Conservation (phyloP, 176 grass and related monocot genomes). For the Aegilops speltoides region DNA sequence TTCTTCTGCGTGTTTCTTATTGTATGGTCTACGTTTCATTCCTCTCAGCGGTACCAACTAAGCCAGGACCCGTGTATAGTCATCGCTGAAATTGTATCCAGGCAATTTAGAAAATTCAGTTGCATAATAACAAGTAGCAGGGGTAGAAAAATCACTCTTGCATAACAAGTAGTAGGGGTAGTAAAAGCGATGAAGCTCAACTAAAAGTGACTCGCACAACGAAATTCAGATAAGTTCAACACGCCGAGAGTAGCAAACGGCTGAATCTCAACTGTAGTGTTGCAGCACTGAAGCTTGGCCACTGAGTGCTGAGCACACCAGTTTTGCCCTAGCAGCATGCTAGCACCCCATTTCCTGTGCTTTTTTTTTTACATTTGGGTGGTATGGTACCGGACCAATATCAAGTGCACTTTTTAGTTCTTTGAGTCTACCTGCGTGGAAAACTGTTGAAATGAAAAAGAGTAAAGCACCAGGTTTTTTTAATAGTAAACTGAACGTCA, state of each 20-base stretch:
- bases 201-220: neutral
- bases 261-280: neutral
- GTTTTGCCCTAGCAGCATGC: conserved; percentile 15
- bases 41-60: neutral
- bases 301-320: neutral
- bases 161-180: neutral
- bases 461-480: neutral
- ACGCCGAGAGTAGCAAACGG: neutral
- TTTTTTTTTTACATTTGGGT: neutral
- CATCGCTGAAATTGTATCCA: neutral
- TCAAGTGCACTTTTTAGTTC: neutral
- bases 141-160: neutral
- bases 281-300: neutral
- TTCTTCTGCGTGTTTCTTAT: conserved; percentile 22
- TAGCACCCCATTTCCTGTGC: neutral
- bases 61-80: neutral
- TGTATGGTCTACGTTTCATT: neutral
- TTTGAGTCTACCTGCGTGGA: neutral
- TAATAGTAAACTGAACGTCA: neutral
- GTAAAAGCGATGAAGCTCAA: neutral
- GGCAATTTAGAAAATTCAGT: neutral
- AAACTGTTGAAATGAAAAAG: conserved; percentile 9
- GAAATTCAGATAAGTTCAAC: neutral
- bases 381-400: conserved; percentile 15
- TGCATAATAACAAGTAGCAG: neutral